phyloP scores from a whole-genome alignment of 2,329 filamentous ascomycete genomes.

The Fusarium robinianum region DNA sequence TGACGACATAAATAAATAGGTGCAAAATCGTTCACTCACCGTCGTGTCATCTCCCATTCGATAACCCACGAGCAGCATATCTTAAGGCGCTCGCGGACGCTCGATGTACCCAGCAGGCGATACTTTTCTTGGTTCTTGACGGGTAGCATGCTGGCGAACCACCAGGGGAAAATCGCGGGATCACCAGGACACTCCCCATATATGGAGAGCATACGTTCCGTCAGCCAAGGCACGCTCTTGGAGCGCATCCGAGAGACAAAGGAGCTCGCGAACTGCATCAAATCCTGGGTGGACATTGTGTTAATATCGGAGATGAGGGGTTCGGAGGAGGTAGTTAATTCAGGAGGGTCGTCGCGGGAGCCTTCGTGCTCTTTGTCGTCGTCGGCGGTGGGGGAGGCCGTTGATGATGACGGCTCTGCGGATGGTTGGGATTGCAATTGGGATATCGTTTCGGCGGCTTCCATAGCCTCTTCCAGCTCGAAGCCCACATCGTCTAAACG shows the following conservation, averaged over 20 bases:
- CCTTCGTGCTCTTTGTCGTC: conserved; percentile 8
- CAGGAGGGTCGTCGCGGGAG: not conserved
- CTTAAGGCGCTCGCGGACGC: conserved; percentile 80
- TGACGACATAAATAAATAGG: not conserved
- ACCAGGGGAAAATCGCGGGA: conserved; percentile 81
- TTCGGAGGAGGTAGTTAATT: conserved; percentile 5
- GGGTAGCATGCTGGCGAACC: conserved; percentile 83
- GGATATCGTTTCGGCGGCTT: conserved; percentile 62
- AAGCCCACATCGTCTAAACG: conserved; percentile 81
- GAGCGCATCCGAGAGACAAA: conserved; percentile 73
- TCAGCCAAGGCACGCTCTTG: conserved; percentile 74
- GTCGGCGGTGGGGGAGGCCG: not conserved
- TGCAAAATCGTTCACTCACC: conserved; percentile 59
- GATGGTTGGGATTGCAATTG: not conserved
- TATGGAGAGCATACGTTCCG: conserved; percentile 69
- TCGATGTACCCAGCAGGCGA: conserved; percentile 70
- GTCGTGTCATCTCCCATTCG: conserved; percentile 70
- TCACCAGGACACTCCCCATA: conserved; percentile 81
- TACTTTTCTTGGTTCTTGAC: conserved; percentile 82
- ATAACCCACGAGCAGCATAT: conserved; percentile 80
- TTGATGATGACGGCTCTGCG: not conserved
- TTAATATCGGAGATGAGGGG: conserved; percentile 22
- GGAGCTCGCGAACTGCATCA: conserved; percentile 66
- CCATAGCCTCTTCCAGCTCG: conserved; percentile 76
- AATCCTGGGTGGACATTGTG: conserved; percentile 68